Evolutionary conservation across 202 grass and related monocot genomes (phyloP).

Genomic region (Musa balbisiana): DNA sequence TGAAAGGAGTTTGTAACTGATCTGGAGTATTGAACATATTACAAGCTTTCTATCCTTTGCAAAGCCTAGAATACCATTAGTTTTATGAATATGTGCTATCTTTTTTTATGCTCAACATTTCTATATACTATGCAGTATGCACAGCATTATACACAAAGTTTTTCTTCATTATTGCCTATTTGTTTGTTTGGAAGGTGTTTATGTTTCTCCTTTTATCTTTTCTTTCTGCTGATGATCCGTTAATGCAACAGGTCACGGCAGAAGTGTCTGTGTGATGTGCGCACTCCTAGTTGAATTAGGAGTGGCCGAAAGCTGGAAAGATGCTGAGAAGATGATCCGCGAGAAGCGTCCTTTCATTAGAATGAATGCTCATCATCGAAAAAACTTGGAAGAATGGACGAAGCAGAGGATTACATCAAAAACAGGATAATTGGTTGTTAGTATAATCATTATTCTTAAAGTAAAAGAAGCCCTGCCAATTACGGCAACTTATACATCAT

Average conservation of each 20-base stretch:
- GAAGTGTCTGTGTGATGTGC: slow-evolving; percentile 92
- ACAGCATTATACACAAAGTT: background rate
- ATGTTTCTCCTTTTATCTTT: background rate
- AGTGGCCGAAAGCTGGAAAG: slow-evolving; percentile 84
- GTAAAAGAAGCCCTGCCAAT: background rate
- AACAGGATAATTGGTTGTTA: slow-evolving; percentile 17
- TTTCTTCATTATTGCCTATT: background rate
- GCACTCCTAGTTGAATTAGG: slow-evolving; percentile 72
- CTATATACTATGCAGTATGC: background rate
- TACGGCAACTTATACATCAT: background rate
- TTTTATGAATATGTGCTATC: background rate
- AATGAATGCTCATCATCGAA: slow-evolving; percentile 80
- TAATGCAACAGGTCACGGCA: slow-evolving; percentile 67
- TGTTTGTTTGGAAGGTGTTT: background rate
- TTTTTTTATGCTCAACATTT: background rate
- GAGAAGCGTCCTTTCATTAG: slow-evolving; percentile 73
- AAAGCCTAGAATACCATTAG: background rate
- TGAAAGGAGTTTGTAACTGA: background rate
- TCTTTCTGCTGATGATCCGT: background rate
- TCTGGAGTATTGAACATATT: background rate
- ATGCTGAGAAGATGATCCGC: slow-evolving; percentile 69
- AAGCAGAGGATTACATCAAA: slow-evolving; percentile 51
- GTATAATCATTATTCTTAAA: background rate
- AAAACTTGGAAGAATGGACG: slow-evolving; percentile 83
- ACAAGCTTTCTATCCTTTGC: background rate